phyloP scores from a whole-genome alignment of 352 stramenopile genomes.

The Pythium diclinum region DNA sequence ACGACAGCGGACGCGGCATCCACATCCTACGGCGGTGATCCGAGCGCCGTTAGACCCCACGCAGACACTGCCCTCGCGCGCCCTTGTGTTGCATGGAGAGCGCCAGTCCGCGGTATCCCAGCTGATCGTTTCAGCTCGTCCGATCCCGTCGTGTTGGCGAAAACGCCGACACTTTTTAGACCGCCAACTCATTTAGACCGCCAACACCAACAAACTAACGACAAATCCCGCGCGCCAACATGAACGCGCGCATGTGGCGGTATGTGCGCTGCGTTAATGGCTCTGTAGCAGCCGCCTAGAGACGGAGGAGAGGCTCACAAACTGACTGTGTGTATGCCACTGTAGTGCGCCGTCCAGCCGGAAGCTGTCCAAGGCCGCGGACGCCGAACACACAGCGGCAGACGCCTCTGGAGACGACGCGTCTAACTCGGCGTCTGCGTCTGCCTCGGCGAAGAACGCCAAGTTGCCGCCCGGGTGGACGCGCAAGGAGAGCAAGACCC shows the following conservation, averaged over 20 bases:
- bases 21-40: neutral
- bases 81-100: neutral
- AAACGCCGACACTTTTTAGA: conserved; percentile 1
- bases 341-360: conserved; percentile 3
- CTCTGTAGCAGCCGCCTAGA: too few relatives aligned
- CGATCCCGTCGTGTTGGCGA: neutral
- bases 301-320: neutral
- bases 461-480: conserved; percentile 75
- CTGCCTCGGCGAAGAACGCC: conserved; percentile 22
- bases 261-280: neutral
- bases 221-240: neutral
- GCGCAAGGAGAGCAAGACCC: conserved; percentile 81
- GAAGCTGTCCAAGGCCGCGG: conserved; percentile 10
- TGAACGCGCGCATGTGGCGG: conserved; percentile 13
- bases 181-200: neutral
- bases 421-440: conserved; percentile 9
- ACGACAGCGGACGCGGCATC: neutral
- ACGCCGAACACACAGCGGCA: conserved; percentile 9
- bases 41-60: neutral
- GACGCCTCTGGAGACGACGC: conserved; percentile 9
- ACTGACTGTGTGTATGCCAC: conserved; percentile 1
- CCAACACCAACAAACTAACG: conserved; percentile 2
- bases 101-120: neutral
- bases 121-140: neutral
- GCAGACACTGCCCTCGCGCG: neutral